Base-by-base conservation (phyloP, 345 rosid species). In the Linum usitatissimum region DNA sequence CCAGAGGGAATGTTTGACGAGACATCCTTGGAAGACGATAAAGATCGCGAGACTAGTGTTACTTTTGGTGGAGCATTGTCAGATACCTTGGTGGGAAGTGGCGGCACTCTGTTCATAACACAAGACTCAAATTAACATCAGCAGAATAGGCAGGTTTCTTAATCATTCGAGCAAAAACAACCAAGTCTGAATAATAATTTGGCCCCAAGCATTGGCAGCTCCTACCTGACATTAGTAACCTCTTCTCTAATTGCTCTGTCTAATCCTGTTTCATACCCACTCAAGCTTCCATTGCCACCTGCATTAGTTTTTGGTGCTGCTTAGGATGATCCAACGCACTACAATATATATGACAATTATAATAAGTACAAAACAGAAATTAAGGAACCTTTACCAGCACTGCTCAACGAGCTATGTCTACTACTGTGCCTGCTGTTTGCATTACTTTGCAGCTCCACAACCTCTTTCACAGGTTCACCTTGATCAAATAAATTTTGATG, bases 141-240 rank as follows among this genome's bases (percentile, higher is more conserved):
- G 10, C 51, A 45, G 14, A 45, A 13, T 6, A 45, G 51, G 51
- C 10, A 34, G 38, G 38, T 3, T 34, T 34, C 38, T 1, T 45
- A 45, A 10, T 10, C 17, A 45, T 45, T 10, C 51, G 4, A 45
- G 51, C 51, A 15, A 45, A 17, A 45, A 45, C 15, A 0, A 10
- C 48, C 14, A 45, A 45, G 51, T 45, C 15, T 45, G 51, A 45
- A 45, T 4, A 45, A 10, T 15, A 7, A 45, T 10, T 45, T 45
- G 17, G 17, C 17, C 51, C 17, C 14, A 45, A 10, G 51, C 14
- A 10, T 45, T 45, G 55, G 42, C 18, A 55, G 58, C 64, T 28
- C 34, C 56, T 76, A 85, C 90, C 85, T 78, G 57, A 74, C 81
- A 61, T 64, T 72, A 19, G 78, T 69, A 64, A 67, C 67, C 53